Percentiles rank a stretch among this genome's conserved stretches.
These are phyloP conservation scores for Bothriochloa decipiens DNA, from an alignment of 176 grass and related monocot species.

Conservation along the genomic window DNA sequence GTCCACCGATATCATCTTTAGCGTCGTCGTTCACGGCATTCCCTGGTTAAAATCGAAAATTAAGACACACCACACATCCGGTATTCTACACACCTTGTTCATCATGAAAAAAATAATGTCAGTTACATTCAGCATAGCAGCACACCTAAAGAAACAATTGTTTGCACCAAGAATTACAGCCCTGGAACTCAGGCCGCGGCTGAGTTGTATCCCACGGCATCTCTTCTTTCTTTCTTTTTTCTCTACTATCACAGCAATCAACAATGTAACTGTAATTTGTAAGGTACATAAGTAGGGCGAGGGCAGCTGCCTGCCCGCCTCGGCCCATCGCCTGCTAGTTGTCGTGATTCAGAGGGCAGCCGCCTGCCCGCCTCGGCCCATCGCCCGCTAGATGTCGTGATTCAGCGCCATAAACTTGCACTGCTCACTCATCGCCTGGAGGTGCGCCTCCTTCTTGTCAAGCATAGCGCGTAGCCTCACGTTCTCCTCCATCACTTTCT, in stretches of 20 bases:
- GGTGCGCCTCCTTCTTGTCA: constrained; percentile 86
- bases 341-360: constrained; percentile 42
- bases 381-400: constrained; percentile 35
- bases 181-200: not conserved
- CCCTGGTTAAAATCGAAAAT: not conserved
- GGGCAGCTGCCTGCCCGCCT: not conserved
- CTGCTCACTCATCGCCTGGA: constrained; percentile 85
- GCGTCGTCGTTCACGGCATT: not conserved
- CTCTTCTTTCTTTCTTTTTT: not conserved
- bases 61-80: not conserved
- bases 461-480: constrained; percentile 69
- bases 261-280: constrained; percentile 25
- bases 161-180: constrained; percentile 19
- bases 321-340: constrained; percentile 26
- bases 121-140: constrained; percentile 12
- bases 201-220: not conserved
- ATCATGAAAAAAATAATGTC: constrained; percentile 10
- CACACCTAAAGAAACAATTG: constrained; percentile 32
- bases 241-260: constrained; percentile 1
- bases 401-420: constrained; percentile 94
- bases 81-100: constrained; percentile 15
- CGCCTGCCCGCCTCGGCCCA: no score
- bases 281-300: constrained; percentile 42
- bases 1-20: not conserved
- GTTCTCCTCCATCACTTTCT: constrained; percentile 91